A percentile compares a stretch with the other conserved stretches of the same genome.
These are phyloP conservation scores for Boletus tomentosulus DNA, from an alignment of 768 basidiomycete species.

Conservation along the genomic window DNA sequence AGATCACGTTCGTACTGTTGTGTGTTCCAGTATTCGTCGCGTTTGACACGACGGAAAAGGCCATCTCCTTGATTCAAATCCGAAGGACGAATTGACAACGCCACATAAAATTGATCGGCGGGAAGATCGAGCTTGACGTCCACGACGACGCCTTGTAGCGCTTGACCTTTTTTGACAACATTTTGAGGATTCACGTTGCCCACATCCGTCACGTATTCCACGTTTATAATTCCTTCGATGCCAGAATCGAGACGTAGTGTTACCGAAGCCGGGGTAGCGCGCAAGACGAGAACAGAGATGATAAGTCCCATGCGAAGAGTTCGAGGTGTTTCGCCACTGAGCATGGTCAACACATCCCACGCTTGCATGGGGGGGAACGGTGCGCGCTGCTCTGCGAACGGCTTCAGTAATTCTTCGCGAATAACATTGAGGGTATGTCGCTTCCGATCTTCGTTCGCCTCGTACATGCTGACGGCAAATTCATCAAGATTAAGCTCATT, in stretches of 20 bases:
- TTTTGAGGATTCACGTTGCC: slow-evolving; percentile 38
- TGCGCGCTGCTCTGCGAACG: slow-evolving; percentile 72
- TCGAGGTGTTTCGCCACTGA: slow-evolving; percentile 83
- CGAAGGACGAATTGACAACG: slow-evolving; percentile 63
- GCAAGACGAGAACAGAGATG: slow-evolving; percentile 67
- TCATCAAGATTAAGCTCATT: slow-evolving; percentile 92
- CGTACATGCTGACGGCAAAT: slow-evolving; percentile 88
- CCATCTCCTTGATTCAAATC: slow-evolving; percentile 64
- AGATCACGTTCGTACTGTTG: slow-evolving; percentile 60
- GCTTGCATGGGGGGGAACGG: slow-evolving; percentile 59
- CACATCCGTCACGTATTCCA: slow-evolving; percentile 55
- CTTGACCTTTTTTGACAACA: slow-evolving; percentile 71
- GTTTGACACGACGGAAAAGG: slow-evolving; percentile 53
- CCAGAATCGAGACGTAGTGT: slow-evolving; percentile 87
- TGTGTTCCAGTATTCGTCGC: slow-evolving; percentile 63
- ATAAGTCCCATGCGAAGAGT: slow-evolving; percentile 79
- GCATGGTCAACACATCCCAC: slow-evolving; percentile 90
- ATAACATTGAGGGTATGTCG: slow-evolving; percentile 88
- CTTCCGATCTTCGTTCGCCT: slow-evolving; percentile 80
- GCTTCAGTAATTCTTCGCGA: slow-evolving; percentile 74
- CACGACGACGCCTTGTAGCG: slow-evolving; percentile 75
- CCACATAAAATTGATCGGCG: slow-evolving; percentile 61
- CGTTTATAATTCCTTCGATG: slow-evolving; percentile 74
- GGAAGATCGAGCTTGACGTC: slow-evolving; percentile 60
- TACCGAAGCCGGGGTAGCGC: slow-evolving; percentile 47